These are phyloP conservation scores for Diplotaxis tenuifolia DNA, from an alignment of 345 rosid species.

Conservation along the genomic window DNA sequence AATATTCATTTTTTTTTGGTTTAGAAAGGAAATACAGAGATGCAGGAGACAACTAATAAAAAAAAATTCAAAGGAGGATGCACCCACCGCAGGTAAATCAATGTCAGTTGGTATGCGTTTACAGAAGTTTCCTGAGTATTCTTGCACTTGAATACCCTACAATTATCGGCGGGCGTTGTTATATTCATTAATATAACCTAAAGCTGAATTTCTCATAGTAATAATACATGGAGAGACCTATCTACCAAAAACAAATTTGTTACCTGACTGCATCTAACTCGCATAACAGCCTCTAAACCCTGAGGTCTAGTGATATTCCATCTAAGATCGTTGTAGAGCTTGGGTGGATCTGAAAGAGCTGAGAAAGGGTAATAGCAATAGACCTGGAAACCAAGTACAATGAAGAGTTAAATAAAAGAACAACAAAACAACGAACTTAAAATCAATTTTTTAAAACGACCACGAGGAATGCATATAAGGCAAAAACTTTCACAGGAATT, in stretches of 20 bases:
- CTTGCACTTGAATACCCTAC: constrained; percentile 97
- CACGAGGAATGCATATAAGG: constrained; percentile 1
- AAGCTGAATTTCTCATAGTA: constrained; percentile 9
- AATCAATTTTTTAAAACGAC: neutral
- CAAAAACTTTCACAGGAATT: constrained; percentile 4
- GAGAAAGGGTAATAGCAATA: constrained; percentile 92
- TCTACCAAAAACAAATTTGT: constrained; percentile 14
- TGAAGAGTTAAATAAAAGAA: constrained; percentile 1
- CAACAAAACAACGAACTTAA: constrained; percentile 9
- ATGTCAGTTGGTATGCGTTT: constrained; percentile 95
- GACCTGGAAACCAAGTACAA: constrained; percentile 54
- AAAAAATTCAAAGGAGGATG: constrained; percentile 6
- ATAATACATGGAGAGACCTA: constrained; percentile 12
- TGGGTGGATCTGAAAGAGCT: constrained; percentile 83
- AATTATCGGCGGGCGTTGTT: constrained; percentile 14
- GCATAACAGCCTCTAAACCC: constrained; percentile 98
- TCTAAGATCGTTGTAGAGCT: constrained; percentile 95
- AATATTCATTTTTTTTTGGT: neutral
- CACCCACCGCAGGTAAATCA: constrained; percentile 89
- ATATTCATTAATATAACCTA: constrained; percentile 17
- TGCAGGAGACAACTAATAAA: neutral
- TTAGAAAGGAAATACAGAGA: neutral
- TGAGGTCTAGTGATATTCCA: constrained; percentile 99
- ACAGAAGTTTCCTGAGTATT: constrained; percentile 92
- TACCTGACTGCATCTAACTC: constrained; percentile 97